Percentiles rank a stretch among this genome's conserved stretches.
Evolutionary conservation across 345 rosid species (phyloP).

Genomic region (Excoecaria agallocha): DNA sequence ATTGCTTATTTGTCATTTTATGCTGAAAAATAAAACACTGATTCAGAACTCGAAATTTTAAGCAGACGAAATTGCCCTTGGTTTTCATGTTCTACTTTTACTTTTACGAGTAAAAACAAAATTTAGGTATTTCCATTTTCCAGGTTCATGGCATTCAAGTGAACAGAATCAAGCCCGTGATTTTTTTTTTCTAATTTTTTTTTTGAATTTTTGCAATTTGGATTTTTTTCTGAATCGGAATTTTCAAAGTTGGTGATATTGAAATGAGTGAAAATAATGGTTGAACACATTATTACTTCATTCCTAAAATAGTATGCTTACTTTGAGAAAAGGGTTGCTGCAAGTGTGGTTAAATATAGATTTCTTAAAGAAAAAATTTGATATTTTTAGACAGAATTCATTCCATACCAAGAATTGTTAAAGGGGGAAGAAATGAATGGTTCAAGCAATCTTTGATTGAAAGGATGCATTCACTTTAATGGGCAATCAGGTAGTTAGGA

Average conservation of each 20-base stretch:
- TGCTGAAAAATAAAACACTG: background rate
- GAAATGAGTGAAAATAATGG: background rate
- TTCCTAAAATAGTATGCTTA: background rate
- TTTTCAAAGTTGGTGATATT: background rate
- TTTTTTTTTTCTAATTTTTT: background rate
- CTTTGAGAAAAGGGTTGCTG: background rate
- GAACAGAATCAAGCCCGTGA: conserved; percentile 47
- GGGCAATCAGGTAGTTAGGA: background rate
- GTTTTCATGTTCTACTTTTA: conserved; percentile 7
- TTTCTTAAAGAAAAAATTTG: background rate
- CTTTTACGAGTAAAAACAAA: background rate
- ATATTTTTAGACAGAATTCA: background rate
- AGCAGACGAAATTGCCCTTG: conserved; percentile 9
- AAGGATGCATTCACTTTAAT: background rate
- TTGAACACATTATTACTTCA: background rate
- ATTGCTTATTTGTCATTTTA: conserved; percentile 7
- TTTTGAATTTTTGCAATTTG: conserved; percentile 2
- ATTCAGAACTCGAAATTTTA: background rate
- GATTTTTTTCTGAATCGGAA: background rate
- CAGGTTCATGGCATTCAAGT: conserved; percentile 26
- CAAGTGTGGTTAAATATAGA: background rate
- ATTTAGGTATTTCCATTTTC: background rate
- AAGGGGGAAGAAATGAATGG: background rate
- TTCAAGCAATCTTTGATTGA: background rate
- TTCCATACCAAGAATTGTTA: background rate